These are phyloP conservation scores for Lycium ferocissimum DNA, from an alignment of 257 asterid genomes.

Conservation along the genomic window DNA sequence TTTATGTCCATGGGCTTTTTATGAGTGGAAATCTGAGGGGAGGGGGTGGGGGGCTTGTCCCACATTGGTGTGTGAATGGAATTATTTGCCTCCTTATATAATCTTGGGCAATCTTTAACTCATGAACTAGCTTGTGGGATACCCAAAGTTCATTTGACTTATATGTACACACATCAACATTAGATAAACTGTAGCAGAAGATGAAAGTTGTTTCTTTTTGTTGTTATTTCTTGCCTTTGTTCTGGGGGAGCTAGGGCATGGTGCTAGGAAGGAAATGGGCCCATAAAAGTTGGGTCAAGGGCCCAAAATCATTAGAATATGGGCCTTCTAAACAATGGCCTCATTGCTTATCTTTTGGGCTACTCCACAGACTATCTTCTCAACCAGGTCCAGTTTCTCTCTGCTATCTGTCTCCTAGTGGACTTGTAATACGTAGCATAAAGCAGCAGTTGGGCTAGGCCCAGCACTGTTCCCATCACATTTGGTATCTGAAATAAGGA, in stretches of 20 bases:
- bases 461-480: conserved; percentile 67
- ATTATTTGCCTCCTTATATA: no score
- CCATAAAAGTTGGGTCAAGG: background rate
- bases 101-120: no score
- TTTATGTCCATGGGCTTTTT: no score
- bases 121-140: no score
- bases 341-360: conserved; percentile 22
- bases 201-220: background rate
- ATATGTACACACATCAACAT: background rate
- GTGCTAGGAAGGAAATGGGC: background rate
- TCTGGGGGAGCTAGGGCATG: background rate
- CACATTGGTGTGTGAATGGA: no score
- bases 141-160: no score
- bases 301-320: background rate
- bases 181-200: background rate
- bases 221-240: background rate
- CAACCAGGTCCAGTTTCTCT: conserved; percentile 52
- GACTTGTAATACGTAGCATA: conserved; percentile 71
- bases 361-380: conserved; percentile 32
- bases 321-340: background rate
- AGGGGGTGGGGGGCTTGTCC: no score
- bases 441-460: conserved; percentile 66
- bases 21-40: no score
- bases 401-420: conserved; percentile 57
- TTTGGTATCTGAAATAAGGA: conserved; percentile 62